phyloP scores from a whole-genome alignment of 2,329 filamentous ascomycete species.

The Scleromitrula shiraiana region DNA sequence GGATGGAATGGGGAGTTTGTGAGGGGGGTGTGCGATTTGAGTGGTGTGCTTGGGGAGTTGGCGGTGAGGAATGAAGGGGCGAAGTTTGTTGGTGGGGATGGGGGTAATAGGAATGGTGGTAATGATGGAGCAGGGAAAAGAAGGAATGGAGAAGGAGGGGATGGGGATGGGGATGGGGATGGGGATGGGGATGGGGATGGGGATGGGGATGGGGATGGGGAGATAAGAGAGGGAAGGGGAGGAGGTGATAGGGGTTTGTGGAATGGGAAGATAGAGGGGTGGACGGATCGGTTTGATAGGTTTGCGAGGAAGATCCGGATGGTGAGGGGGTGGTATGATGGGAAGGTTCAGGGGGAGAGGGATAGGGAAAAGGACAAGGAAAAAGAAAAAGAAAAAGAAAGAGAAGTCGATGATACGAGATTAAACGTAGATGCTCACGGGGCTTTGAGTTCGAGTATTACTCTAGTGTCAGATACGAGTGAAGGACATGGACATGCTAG shows the following conservation, averaged over 20 bases:
- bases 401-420: no score
- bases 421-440: no score
- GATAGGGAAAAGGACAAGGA: neutral
- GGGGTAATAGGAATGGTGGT: neutral
- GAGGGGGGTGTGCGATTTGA: constrained; percentile 1
- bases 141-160: neutral
- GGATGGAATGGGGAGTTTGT: constrained; percentile 1
- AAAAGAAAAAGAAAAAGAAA: neutral
- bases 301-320: constrained; percentile 1
- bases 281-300: constrained; percentile 3
- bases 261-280: neutral
- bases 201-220: neutral
- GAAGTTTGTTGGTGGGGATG: neutral
- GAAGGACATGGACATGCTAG: no score
- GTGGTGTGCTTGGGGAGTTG: neutral
- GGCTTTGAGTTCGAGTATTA: no score
- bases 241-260: neutral
- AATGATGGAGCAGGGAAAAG: neutral
- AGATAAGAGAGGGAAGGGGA: neutral
- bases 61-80: neutral
- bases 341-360: neutral
- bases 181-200: neutral
- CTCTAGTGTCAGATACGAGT: no score
- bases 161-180: neutral
- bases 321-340: neutral